These are phyloP conservation scores for Lagerstroemia speciosa DNA, from an alignment of 345 rosid species.

Conservation along the genomic window DNA sequence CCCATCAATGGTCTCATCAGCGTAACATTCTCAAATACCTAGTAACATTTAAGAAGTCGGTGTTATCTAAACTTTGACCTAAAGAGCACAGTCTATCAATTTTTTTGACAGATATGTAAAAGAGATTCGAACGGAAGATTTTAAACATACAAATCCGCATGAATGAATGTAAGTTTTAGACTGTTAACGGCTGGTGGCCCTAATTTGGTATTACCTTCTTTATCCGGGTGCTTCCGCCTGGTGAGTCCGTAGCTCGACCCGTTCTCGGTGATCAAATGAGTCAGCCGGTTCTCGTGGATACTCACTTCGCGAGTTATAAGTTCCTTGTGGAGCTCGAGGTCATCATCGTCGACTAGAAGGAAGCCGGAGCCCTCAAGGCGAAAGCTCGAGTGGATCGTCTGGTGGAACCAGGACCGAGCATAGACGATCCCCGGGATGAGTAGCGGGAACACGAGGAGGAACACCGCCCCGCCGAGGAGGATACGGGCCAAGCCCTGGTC, in stretches of 20 bases:
- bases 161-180: no score
- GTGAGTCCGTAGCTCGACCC: constrained; percentile 12
- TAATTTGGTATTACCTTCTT: constrained; percentile 8
- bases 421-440: constrained; percentile 70
- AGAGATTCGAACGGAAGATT: no score
- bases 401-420: constrained; percentile 69
- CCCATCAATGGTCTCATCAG: no score
- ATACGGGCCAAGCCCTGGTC: constrained; percentile 30
- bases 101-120: no score
- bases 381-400: constrained; percentile 51
- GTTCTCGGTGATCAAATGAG: constrained; percentile 17
- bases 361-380: constrained; percentile 49
- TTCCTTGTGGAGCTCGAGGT: constrained; percentile 84
- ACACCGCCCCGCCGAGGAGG: constrained; percentile 64
- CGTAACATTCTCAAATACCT: no score
- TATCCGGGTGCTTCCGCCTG: constrained; percentile 20
- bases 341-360: constrained; percentile 71
- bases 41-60: no score
- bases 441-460: constrained; percentile 60
- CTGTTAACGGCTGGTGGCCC: no score
- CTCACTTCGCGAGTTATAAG: constrained; percentile 36
- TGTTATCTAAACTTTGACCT: no score
- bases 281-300: constrained; percentile 21
- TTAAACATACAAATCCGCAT: no score
- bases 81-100: no score